Evolutionary conservation across 2,329 filamentous ascomycete species (phyloP).

Genomic region (Fusarium begoniae): DNA sequence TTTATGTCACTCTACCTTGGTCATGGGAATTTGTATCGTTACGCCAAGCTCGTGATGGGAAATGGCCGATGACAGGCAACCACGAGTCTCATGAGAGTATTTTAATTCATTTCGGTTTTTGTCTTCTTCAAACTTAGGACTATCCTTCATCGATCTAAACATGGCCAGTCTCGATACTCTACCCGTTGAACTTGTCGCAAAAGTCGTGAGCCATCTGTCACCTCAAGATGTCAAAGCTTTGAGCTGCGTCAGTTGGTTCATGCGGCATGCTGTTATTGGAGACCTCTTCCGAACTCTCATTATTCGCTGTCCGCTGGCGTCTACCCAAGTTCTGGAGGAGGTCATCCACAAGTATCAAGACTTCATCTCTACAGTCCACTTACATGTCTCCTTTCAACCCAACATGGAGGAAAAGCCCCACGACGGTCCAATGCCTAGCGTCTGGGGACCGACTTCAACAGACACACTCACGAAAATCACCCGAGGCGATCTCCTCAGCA

Average conservation of each 20-base stretch:
- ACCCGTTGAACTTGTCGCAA: neutral
- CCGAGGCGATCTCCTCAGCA: neutral
- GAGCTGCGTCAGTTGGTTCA: neutral
- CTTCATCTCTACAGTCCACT: neutral
- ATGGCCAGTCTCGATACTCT: neutral
- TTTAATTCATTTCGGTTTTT: neutral
- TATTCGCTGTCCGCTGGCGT: neutral
- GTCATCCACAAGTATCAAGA: neutral
- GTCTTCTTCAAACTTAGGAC: accelerated
- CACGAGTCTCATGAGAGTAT: neutral
- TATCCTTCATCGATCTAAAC: accelerated
- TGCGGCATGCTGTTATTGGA: neutral
- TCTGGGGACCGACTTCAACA: neutral
- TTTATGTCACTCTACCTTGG: neutral
- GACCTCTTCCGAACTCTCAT: neutral
- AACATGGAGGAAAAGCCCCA: neutral
- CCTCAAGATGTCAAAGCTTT: neutral
- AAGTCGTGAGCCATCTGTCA: neutral
- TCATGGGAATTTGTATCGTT: accelerated
- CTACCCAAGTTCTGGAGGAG: neutral
- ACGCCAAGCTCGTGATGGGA: neutral
- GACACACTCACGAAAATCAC: neutral
- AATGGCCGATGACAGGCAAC: neutral
- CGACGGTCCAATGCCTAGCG: neutral
- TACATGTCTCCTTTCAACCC: neutral